A percentile compares a stretch with the other conserved stretches of the same genome.
Evolutionary conservation across 306 rosid species (phyloP).

Genomic region (Herpetospermum pedunculosum): DNA sequence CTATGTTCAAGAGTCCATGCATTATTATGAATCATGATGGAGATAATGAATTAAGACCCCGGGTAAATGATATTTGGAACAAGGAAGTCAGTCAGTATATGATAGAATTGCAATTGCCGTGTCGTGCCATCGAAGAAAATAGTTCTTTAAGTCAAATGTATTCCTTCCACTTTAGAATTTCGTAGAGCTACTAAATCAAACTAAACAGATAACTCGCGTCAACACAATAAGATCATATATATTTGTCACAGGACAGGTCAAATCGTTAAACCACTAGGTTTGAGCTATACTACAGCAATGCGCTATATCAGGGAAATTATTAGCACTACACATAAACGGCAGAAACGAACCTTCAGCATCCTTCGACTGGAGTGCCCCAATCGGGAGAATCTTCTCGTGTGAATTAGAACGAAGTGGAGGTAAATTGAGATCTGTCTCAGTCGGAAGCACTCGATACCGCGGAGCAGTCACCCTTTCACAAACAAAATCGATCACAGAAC

Average conservation of each 20-base stretch:
- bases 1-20: not conserved
- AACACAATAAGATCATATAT: not conserved
- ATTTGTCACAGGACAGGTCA: not conserved
- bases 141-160: not conserved
- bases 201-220: not conserved
- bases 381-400: conserved; percentile 53
- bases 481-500: not conserved
- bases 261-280: not conserved
- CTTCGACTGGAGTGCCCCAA: conserved; percentile 42
- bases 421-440: conserved; percentile 71
- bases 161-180: not conserved
- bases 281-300: not conserved
- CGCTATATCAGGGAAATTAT: not conserved
- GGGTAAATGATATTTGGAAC: not conserved
- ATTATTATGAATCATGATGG: not conserved
- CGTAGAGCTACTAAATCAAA: not conserved
- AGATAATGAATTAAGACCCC: not conserved
- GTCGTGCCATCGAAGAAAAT: not conserved
- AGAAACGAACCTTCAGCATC: conserved; percentile 38
- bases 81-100: not conserved
- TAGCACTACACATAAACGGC: not conserved
- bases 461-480: conserved; percentile 62
- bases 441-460: conserved; percentile 86
- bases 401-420: conserved; percentile 58
- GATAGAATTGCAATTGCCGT: not conserved